Conservation (phyloP, 371 early-diverging fungal species). For the Entomophthora muscae region DNA sequence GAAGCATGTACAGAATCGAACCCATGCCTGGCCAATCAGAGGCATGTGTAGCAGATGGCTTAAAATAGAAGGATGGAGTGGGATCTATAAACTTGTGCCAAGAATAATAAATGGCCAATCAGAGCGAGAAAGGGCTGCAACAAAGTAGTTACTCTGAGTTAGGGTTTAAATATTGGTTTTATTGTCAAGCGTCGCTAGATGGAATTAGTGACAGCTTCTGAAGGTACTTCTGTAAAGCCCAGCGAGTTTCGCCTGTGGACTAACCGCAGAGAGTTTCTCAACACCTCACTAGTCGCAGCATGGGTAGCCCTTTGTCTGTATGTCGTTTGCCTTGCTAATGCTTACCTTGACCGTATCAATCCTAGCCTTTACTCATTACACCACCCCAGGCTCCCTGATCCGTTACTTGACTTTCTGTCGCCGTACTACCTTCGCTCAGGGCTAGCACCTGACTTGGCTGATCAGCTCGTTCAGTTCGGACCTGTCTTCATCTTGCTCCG, state of each 20-base stretch:
- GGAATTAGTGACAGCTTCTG: too few relatives aligned
- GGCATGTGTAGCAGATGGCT: too few relatives aligned
- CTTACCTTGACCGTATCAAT: not conserved
- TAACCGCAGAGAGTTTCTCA: not conserved
- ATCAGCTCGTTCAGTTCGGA: not conserved
- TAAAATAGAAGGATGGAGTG: too few relatives aligned
- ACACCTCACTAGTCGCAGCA: not conserved
- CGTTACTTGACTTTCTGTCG: not conserved
- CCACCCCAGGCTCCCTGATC: not conserved
- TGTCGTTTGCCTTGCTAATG: not conserved
- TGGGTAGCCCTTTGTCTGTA: not conserved
- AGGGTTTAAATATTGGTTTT: too few relatives aligned
- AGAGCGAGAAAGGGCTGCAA: too few relatives aligned
- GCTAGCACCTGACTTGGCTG: not conserved
- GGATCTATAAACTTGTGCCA: too few relatives aligned
- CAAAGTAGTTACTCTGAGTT: too few relatives aligned
- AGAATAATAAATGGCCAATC: too few relatives aligned
- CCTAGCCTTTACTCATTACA: not conserved
- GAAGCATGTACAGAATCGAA: too few relatives aligned
- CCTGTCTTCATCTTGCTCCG: not conserved
- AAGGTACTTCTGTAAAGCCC: too few relatives aligned
- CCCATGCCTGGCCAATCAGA: too few relatives aligned
- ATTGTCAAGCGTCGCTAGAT: too few relatives aligned
- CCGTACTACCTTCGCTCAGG: not conserved
- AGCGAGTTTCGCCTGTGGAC: not conserved